phyloP scores from a whole-genome alignment of 192 early-diverging fungal genomes.

The Chytriomyces sp. region DNA sequence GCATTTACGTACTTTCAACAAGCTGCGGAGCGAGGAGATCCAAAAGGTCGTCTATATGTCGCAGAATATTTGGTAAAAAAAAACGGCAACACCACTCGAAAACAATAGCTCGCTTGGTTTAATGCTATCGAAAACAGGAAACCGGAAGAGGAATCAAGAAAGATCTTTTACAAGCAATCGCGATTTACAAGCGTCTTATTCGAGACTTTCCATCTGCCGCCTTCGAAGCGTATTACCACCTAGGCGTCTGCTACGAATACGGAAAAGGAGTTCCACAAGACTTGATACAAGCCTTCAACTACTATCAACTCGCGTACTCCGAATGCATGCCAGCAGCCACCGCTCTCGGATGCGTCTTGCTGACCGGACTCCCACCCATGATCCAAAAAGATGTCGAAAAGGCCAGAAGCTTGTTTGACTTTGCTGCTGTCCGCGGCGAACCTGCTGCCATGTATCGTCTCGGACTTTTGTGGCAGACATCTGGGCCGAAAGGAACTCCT shows the following conservation, averaged over 20 bases:
- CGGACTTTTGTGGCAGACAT: background rate
- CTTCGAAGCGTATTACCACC: constrained; percentile 17
- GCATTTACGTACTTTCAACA: constrained; percentile 4
- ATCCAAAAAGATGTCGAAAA: constrained; percentile 8
- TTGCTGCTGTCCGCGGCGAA: constrained; percentile 11
- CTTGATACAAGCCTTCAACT: constrained; percentile 13
- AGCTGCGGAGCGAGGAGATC: constrained; percentile 31
- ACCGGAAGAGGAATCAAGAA: constrained; percentile 16
- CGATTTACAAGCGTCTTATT: constrained; percentile 10
- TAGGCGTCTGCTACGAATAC: constrained; percentile 29
- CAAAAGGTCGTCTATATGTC: constrained; percentile 10
- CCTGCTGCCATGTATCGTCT: constrained; percentile 2
- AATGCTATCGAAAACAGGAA: constrained; percentile 12
- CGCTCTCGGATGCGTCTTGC: constrained; percentile 9
- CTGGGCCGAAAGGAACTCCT: background rate
- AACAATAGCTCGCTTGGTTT: background rate
- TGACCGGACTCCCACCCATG: background rate
- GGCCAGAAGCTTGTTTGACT: constrained; percentile 9
- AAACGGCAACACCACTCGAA: background rate
- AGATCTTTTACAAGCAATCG: constrained; percentile 1
- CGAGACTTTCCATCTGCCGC: constrained; percentile 5
- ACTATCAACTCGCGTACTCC: constrained; percentile 23
- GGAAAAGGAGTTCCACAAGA: constrained; percentile 37
- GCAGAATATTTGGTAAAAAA: constrained; percentile 18
- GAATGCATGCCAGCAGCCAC: background rate